A percentile compares a stretch with the other conserved stretches of the same genome.
phyloP scores from a whole-genome alignment of 2,329 filamentous ascomycete genomes.

The Calonectria pteridis region DNA sequence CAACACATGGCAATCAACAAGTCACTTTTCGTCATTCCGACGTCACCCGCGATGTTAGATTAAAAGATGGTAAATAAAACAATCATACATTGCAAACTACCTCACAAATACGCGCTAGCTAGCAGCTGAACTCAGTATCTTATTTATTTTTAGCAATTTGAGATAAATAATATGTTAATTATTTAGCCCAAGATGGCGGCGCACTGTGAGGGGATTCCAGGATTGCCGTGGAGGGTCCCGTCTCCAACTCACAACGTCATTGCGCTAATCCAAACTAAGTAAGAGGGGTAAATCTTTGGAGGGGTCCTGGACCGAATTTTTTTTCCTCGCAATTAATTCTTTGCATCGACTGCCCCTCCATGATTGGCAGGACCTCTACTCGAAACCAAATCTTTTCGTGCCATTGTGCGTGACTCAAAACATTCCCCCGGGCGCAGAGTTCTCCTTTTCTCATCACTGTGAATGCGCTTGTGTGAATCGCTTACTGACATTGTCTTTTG shows the following conservation, averaged over 20 bases:
- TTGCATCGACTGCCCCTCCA: constrained; percentile 39
- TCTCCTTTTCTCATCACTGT: constrained; percentile 4
- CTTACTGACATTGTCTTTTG: not conserved
- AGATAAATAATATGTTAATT: not conserved
- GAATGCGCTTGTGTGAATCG: not conserved
- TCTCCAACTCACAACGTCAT: not conserved
- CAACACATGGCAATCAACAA: not conserved
- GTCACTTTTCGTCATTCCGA: not conserved
- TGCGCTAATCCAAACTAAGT: constrained; percentile 45
- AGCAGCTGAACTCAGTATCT: not conserved
- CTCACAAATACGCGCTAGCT: not conserved
- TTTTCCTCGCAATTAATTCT: constrained; percentile 36
- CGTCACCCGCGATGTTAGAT: not conserved
- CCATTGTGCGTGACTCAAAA: constrained; percentile 31
- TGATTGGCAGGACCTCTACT: constrained; percentile 18
- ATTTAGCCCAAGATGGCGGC: not conserved
- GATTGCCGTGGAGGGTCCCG: not conserved
- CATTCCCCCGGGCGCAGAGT: constrained; percentile 24
- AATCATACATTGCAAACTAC: not conserved
- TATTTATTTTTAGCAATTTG: not conserved
- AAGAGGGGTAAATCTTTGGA: constrained; percentile 48
- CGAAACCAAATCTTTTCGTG: constrained; percentile 32
- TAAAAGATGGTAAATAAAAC: not conserved
- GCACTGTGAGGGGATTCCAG: not conserved
- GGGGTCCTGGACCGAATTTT: constrained; percentile 38